A percentile compares a stretch with the other conserved stretches of the same genome.
Conservation (phyloP, 2,329 filamentous ascomycete species). For the Clonostachys sp. region DNA sequence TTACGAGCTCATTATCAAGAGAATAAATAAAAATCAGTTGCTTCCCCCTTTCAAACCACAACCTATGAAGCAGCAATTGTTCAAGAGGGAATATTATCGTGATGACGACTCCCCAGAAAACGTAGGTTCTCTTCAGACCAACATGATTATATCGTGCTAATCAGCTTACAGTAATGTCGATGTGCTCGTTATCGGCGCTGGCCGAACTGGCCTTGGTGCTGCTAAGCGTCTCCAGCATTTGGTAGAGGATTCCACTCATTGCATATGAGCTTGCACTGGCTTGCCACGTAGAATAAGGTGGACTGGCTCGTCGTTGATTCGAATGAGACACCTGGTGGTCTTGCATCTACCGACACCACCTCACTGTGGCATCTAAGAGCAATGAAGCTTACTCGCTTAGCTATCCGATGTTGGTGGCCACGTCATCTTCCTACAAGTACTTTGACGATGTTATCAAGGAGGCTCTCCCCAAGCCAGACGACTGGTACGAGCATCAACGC, state of each 20-base stretch:
- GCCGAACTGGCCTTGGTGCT: conserved; percentile 94
- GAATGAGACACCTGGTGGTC: conserved; percentile 86
- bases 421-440: conserved; percentile 99
- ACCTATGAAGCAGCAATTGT: too few species aligned
- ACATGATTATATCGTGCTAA: too few species aligned
- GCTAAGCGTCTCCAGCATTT: conserved; percentile 97
- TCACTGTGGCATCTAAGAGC: conserved; percentile 18
- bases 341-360: conserved; percentile 92
- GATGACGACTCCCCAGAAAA: too few species aligned
- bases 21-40: too few species aligned
- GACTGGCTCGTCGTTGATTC: conserved; percentile 97
- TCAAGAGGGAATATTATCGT: too few species aligned
- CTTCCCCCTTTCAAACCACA: too few species aligned
- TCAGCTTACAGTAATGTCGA: conserved; percentile 69
- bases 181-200: conserved; percentile 95
- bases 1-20: too few species aligned
- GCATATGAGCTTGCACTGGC: conserved; percentile 14
- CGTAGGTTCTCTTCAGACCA: too few species aligned
- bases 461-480: conserved; percentile 85
- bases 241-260: conserved; percentile 48
- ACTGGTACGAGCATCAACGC: conserved; percentile 98
- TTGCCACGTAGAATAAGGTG: conserved; percentile 64
- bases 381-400: conserved; percentile 38
- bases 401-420: conserved; percentile 98
- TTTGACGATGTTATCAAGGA: conserved; percentile 99